A percentile compares a stretch with the other conserved stretches of the same genome.
Conservation (phyloP, 2,329 filamentous ascomycete species). For the Daldinia sp. region DNA sequence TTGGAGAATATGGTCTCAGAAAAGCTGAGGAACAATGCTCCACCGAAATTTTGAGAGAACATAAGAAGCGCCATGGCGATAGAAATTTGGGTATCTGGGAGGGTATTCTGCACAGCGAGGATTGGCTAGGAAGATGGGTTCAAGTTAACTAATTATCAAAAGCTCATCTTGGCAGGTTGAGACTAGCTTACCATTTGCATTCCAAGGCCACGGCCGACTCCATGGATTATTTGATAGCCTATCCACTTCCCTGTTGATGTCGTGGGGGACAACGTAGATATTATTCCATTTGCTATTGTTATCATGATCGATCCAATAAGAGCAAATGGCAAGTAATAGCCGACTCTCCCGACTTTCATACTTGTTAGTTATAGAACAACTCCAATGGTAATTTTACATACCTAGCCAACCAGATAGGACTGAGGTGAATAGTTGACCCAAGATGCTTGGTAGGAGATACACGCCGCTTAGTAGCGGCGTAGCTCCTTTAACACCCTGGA, state of each 20-base stretch:
- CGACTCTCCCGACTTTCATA: background rate
- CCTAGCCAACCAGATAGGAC: conserved; percentile 3
- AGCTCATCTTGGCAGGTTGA: background rate
- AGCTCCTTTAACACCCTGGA: conserved; percentile 31
- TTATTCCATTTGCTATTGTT: conserved; percentile 4
- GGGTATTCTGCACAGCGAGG: conserved; percentile 7
- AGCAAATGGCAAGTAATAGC: background rate
- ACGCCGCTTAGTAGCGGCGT: conserved; percentile 31
- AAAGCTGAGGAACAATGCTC: background rate
- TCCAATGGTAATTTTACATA: background rate
- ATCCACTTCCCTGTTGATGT: conserved; percentile 10
- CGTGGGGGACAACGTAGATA: conserved; percentile 4
- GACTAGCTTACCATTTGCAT: conserved; percentile 9
- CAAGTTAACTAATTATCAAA: background rate
- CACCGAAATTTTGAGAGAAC: conserved; percentile 10
- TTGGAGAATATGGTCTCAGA: conserved; percentile 35
- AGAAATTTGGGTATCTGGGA: conserved; percentile 1
- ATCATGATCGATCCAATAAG: background rate
- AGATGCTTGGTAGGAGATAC: conserved; percentile 26
- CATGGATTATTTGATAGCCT: conserved; percentile 16
- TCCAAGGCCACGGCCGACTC: conserved; percentile 7
- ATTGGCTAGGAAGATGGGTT: conserved; percentile 1
- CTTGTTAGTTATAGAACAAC: background rate
- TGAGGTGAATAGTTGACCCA: conserved; percentile 49
- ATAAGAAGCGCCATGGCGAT: conserved; percentile 12